Evolutionary conservation across 163 green algal genomes (phyloP), one percentile per base, ranked within the genome.

Genomic region (Botryococcus braunii): DNA sequence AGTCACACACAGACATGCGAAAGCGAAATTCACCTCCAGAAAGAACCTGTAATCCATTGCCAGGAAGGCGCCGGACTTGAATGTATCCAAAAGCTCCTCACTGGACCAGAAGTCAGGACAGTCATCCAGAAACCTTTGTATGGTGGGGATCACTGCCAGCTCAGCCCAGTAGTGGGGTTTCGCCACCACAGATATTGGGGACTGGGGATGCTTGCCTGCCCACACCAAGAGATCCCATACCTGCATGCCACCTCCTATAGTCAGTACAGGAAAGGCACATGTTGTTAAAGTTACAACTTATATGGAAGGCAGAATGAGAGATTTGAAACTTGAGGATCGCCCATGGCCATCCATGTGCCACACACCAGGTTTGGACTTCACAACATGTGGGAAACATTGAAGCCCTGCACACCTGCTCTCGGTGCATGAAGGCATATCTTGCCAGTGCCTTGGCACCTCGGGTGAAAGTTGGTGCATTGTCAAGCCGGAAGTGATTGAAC

Each of bases 81-180:
- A 27, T 29, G 48, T 52, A 32, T 58, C 31, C 43, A 43, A 29
- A 47, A 78, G 37, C 47, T 78, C 72, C 6, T 47, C 25, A 29
- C 68, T 72, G 39, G 47, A 48, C 79, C 77, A 84, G 37, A 88
- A 88, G 23, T 41, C 61, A 11, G 66, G 64, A 68, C 78, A 74
- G 50, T 52, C 9, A 9, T 3, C 39, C 9, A 37, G 39, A 64
- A 64, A n/a, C 9, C 34, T 48, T 34, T 35, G 29, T 9, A 88
- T 49, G 0, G 58, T 83, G 36, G 58, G 56, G 0, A 63, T 55
- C 27, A 88, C 65, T 32, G 85, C 79, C 34, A 91, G 74, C 71
- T 90, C 80, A 50, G 62, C 79, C 35, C 89, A 90, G 68, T 89
- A 89, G 74, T 91, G 79, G n/a, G 79, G 69, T 69, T 84, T 83